Conservation (phyloP, 1,139 yeast species). For the Lipomyces yarrowii region DNA sequence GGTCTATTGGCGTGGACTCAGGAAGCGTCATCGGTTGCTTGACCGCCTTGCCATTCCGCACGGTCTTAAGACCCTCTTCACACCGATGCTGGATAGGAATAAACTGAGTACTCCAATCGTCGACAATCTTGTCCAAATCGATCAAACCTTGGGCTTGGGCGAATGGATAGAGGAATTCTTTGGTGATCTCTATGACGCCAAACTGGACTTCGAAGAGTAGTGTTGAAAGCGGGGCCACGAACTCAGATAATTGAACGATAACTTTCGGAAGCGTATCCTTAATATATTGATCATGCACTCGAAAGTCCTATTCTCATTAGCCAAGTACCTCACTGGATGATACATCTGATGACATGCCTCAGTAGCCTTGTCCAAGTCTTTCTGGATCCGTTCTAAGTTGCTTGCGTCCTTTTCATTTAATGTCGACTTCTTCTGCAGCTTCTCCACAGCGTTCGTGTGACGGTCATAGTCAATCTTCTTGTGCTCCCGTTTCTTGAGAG, state of each 20-base stretch:
- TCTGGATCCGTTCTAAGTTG: slow-evolving; percentile 38
- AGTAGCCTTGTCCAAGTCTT: slow-evolving; percentile 40
- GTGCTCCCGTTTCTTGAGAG: slow-evolving; percentile 53
- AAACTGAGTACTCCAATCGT: slow-evolving; percentile 40
- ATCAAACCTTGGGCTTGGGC: slow-evolving; percentile 38
- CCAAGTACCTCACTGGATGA: slow-evolving; percentile 16
- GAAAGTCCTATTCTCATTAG: slow-evolving; percentile 40
- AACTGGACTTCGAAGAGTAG: slow-evolving; percentile 40
- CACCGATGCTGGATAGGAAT: slow-evolving; percentile 38
- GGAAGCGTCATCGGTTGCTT: slow-evolving; percentile 38
- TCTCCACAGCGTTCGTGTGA: slow-evolving; percentile 48
- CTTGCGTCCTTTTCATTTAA: slow-evolving; percentile 41
- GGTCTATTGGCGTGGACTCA: slow-evolving; percentile 29
- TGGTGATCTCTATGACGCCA: slow-evolving; percentile 35
- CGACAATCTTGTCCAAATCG: slow-evolving; percentile 31
- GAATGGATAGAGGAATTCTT: slow-evolving; percentile 36
- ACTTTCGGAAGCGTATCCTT: slow-evolving; percentile 52
- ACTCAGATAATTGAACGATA: slow-evolving; percentile 54
- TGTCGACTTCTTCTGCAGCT: slow-evolving; percentile 46
- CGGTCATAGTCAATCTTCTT: slow-evolving; percentile 52
- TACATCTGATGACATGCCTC: slow-evolving; percentile 32
- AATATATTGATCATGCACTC: slow-evolving; percentile 49
- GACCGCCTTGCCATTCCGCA: slow-evolving; percentile 40
- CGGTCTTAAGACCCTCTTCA: slow-evolving; percentile 39
- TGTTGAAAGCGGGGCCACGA: slow-evolving; percentile 47